These are phyloP conservation scores for Penicillium sp. DNA, from an alignment of 2,329 filamentous ascomycete genomes.

Conservation along the genomic window DNA sequence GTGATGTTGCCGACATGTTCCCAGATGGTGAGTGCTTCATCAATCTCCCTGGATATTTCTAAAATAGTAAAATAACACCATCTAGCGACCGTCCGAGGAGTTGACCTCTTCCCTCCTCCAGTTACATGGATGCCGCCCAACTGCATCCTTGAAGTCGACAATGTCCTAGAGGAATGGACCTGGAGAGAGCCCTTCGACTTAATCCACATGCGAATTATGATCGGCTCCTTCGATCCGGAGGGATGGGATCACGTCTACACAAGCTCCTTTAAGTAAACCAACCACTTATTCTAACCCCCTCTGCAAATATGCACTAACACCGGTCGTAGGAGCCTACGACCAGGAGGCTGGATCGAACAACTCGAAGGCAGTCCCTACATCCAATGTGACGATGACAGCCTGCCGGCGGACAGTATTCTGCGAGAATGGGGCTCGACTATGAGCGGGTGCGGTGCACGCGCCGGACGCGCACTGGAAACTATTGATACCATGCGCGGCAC, in stretches of 20 bases:
- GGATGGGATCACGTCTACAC: background rate
- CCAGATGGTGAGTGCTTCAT: background rate
- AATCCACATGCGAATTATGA: constrained; percentile 1
- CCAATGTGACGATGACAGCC: background rate
- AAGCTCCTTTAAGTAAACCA: background rate
- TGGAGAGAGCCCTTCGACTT: background rate
- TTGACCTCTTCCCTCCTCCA: constrained; percentile 5
- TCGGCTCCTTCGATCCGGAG: background rate
- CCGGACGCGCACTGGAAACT: background rate
- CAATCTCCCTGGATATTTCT: background rate
- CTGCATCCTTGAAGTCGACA: constrained; percentile 2
- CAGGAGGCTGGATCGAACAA: constrained; percentile 8
- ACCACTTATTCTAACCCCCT: too few relatives aligned
- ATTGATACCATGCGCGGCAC: background rate
- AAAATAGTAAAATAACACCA: background rate
- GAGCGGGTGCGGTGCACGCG: background rate
- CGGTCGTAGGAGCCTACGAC: background rate
- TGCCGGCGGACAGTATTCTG: background rate
- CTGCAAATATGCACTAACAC: background rate
- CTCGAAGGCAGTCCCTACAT: background rate
- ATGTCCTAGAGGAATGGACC: constrained; percentile 3
- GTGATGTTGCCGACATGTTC: constrained; percentile 6
- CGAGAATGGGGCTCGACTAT: background rate
- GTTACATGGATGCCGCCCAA: constrained; percentile 4
- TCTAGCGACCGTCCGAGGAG: background rate